Percentiles rank a stretch among this genome's conserved stretches.
These are phyloP conservation scores for Phaffia tasmanica DNA, from an alignment of 768 basidiomycete species.

Conservation along the genomic window DNA sequence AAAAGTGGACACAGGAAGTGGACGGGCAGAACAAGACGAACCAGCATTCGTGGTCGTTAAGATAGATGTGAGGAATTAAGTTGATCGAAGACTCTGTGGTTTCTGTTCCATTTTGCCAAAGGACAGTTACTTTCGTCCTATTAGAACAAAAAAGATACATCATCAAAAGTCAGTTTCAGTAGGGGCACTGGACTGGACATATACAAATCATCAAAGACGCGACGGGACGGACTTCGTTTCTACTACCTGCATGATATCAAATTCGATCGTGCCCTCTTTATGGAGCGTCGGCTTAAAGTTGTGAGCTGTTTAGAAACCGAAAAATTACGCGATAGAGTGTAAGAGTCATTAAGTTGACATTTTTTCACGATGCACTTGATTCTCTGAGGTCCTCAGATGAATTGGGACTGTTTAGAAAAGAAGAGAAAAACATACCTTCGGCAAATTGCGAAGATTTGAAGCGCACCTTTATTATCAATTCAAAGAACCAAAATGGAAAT, in stretches of 20 bases:
- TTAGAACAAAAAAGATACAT: no score
- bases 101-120: slow-evolving; percentile 72
- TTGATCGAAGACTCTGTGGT: slow-evolving; percentile 53
- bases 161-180: no score
- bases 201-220: no score
- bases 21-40: slow-evolving; percentile 53
- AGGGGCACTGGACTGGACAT: no score
- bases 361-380: no score
- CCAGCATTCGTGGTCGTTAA: slow-evolving; percentile 62
- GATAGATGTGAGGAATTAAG: slow-evolving; percentile 69
- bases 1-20: slow-evolving; percentile 33
- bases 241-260: slow-evolving; percentile 50
- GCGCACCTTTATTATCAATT: slow-evolving; percentile 16
- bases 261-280: slow-evolving; percentile 44
- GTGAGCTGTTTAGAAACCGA: slow-evolving; percentile 22
- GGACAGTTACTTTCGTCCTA: slow-evolving; percentile 51
- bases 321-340: no score
- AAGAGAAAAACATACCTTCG: background rate
- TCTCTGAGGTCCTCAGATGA: no score
- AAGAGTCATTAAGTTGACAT: no score
- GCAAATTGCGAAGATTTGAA: slow-evolving; percentile 2
- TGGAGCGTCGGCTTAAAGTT: slow-evolving; percentile 53
- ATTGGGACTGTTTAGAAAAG: slow-evolving; percentile 2
- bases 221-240: slow-evolving; percentile 44
- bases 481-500: background rate